phyloP scores from a whole-genome alignment of 345 rosid genomes.

The Eucalyptus erythrocorys region DNA sequence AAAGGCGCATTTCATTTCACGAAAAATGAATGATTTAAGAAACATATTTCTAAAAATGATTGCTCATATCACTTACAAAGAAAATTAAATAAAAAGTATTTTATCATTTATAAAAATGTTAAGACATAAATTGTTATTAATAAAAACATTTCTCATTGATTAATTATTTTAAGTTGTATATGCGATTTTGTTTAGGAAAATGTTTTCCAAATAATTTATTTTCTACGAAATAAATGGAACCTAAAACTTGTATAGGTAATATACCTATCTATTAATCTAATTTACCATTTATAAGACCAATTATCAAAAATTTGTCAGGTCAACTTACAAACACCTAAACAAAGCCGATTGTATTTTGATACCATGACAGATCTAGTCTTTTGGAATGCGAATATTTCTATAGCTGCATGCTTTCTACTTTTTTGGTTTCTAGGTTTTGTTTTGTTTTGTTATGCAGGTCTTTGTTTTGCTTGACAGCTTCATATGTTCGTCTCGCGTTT shows the following conservation, averaged over 20 bases:
- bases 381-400: no score
- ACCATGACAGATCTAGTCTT: no score
- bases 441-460: no score
- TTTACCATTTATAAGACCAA: neutral
- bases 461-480: no score
- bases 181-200: neutral
- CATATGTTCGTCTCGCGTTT: no score
- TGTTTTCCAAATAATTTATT: neutral
- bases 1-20: fast-evolving
- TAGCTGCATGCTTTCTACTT: no score
- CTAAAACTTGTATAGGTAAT: neutral
- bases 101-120: neutral
- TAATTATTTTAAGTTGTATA: neutral
- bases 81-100: neutral
- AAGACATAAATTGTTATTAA: neutral
- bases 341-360: no score
- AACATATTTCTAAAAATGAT: neutral
- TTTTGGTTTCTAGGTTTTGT: no score
- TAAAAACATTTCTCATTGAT: neutral
- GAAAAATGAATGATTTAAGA: neutral
- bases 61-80: neutral
- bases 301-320: neutral
- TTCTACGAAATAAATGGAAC: fast-evolving
- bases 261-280: neutral
- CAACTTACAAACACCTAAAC: neutral